Percentiles rank a stretch among this genome's conserved stretches.
These are phyloP conservation scores for Dioscorea alata DNA, from an alignment of 106 monocot species.

Conservation along the genomic window DNA sequence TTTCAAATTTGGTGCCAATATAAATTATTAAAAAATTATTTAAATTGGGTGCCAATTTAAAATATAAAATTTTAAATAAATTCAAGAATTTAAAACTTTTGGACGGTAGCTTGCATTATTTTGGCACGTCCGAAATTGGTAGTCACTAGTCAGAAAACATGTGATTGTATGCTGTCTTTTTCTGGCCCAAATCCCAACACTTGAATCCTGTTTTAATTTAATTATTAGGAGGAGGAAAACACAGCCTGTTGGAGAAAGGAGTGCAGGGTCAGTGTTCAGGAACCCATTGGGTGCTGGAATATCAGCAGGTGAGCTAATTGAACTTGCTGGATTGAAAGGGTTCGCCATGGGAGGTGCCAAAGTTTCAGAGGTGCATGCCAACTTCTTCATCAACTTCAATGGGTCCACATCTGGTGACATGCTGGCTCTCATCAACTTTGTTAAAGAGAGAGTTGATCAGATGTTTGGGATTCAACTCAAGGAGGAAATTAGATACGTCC, in stretches of 20 bases:
- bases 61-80: no score
- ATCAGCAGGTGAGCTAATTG: constrained; percentile 21
- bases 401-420: constrained; percentile 24
- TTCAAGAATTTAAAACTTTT: no score
- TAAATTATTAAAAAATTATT: no score
- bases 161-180: no score
- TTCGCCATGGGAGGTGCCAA: constrained; percentile 37
- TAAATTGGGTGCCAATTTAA: no score
- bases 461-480: constrained; percentile 31
- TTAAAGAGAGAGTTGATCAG: constrained; percentile 31
- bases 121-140: no score
- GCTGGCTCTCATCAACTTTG: constrained; percentile 25
- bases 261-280: constrained; percentile 34
- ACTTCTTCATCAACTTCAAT: constrained; percentile 43
- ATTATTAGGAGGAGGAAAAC: constrained; percentile 13
- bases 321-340: constrained; percentile 35
- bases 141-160: no score
- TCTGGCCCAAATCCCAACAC: no score
- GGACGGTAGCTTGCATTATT: no score
- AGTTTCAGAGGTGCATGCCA: constrained; percentile 41
- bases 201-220: neutral
- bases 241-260: constrained; percentile 20
- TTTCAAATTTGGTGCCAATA: no score
- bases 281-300: constrained; percentile 14
- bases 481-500: constrained; percentile 41